Conservation (phyloP, 2,329 filamentous ascomycete species). For the Bipolaris zeicola region DNA sequence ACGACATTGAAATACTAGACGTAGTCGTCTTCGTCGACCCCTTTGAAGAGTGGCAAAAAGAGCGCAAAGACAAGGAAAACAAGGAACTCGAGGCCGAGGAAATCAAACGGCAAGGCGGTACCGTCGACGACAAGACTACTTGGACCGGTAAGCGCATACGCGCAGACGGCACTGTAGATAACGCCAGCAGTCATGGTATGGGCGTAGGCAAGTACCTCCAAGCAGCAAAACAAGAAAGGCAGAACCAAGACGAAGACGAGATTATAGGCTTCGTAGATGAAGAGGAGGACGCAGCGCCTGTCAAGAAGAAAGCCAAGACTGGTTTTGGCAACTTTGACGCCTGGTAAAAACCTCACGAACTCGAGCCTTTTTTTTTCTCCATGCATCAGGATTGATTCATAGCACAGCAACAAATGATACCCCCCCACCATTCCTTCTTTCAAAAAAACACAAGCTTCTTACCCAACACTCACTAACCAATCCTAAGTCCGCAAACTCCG, state of each 20-base stretch:
- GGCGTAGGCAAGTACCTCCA: constrained; percentile 84
- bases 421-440: neutral
- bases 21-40: constrained; percentile 90
- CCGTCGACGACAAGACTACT: constrained; percentile 86
- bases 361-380: neutral
- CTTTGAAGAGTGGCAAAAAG: constrained; percentile 88
- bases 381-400: neutral
- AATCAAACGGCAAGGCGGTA: constrained; percentile 68
- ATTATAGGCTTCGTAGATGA: constrained; percentile 67
- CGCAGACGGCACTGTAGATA: constrained; percentile 64
- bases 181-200: constrained; percentile 58
- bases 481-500: neutral
- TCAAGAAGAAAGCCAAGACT: constrained; percentile 78
- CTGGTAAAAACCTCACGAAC: constrained; percentile 63
- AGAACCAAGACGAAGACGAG: constrained; percentile 58
- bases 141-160: constrained; percentile 95
- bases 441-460: neutral
- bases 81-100: constrained; percentile 68
- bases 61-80: constrained; percentile 61
- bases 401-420: constrained; percentile 3
- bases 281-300: constrained; percentile 67
- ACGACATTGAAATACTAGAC: constrained; percentile 80
- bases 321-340: constrained; percentile 94
- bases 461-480: neutral
- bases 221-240: constrained; percentile 53